Percentiles rank a stretch among this genome's conserved stretches.
These are phyloP conservation scores for Lipomyces yarrowii DNA, from an alignment of 1,139 yeast genomes.

Conservation along the genomic window DNA sequence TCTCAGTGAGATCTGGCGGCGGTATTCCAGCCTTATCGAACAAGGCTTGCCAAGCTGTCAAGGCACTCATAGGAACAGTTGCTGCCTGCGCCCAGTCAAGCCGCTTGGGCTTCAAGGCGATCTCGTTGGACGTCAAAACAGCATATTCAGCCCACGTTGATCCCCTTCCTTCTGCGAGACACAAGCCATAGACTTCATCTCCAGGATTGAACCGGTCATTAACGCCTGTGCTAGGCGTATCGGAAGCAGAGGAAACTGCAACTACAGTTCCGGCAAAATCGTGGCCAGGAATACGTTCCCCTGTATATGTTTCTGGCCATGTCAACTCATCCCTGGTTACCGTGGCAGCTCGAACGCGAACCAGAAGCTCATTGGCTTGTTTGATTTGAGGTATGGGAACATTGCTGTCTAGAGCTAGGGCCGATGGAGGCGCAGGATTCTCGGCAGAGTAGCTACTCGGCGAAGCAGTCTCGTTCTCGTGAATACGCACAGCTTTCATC, in stretches of 20 bases:
- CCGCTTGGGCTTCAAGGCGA: constrained; percentile 2
- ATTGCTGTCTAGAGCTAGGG: not conserved
- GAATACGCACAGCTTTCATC: not conserved
- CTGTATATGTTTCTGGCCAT: constrained; percentile 1
- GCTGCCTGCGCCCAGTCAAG: constrained; percentile 4
- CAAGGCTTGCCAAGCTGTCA: constrained; percentile 7
- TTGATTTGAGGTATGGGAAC: not conserved
- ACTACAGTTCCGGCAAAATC: constrained; percentile 1
- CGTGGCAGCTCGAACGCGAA: not conserved
- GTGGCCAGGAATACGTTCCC: not conserved
- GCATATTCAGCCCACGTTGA: constrained; percentile 6
- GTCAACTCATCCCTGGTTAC: constrained; percentile 3
- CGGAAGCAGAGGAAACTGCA: not conserved
- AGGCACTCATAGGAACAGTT: constrained; percentile 2
- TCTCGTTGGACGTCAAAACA: not conserved
- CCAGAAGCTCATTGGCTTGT: not conserved
- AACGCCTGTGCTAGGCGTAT: not conserved
- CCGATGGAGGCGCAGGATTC: constrained; percentile 2
- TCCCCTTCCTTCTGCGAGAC: not conserved
- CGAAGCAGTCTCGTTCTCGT: not conserved
- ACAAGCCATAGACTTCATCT: constrained; percentile 4
- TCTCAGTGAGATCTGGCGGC: not conserved
- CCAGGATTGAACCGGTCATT: not conserved
- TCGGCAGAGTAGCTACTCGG: not conserved
- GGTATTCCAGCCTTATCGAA: constrained; percentile 1